These are phyloP conservation scores for Nannizziopsis arthrosporioides DNA, from an alignment of 2,329 filamentous ascomycete species.

Conservation along the genomic window DNA sequence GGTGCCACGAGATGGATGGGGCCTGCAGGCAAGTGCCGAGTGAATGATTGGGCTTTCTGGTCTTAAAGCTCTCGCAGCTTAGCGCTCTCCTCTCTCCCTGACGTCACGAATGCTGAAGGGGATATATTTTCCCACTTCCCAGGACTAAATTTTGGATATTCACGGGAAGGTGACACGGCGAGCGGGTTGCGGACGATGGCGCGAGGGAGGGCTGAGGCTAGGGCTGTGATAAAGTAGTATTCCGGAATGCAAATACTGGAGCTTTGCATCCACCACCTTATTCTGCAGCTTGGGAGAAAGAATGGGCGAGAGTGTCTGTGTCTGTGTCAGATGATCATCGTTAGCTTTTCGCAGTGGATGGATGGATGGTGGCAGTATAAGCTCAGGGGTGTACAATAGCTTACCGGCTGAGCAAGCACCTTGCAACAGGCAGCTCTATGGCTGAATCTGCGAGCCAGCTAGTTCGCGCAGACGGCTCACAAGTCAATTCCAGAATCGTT, in stretches of 20 bases:
- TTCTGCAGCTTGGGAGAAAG: neutral
- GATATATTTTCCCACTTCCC: constrained; percentile 1
- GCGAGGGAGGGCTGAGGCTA: neutral
- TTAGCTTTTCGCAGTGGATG: constrained; percentile 6
- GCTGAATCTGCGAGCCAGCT: no score
- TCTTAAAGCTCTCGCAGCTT: constrained; percentile 1
- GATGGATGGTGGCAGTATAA: neutral
- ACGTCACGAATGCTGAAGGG: neutral
- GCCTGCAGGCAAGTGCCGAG: neutral
- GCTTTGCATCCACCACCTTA: constrained; percentile 1
- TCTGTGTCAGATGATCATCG: constrained; percentile 6
- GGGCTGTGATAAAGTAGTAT: neutral
- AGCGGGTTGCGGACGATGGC: neutral
- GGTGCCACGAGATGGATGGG: constrained; percentile 2
- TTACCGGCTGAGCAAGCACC: no score
- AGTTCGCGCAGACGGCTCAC: no score
- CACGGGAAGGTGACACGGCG: neutral
- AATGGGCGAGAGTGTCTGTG: neutral
- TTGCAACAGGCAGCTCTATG: no score
- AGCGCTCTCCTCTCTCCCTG: constrained; percentile 1
- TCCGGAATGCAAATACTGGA: neutral
- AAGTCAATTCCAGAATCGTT: no score
- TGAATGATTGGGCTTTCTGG: constrained; percentile 4
- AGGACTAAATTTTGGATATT: neutral
- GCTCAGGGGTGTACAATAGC: neutral